Base-by-base conservation (phyloP, 2,329 filamentous ascomycete genomes). In the Orbilia quercus region DNA sequence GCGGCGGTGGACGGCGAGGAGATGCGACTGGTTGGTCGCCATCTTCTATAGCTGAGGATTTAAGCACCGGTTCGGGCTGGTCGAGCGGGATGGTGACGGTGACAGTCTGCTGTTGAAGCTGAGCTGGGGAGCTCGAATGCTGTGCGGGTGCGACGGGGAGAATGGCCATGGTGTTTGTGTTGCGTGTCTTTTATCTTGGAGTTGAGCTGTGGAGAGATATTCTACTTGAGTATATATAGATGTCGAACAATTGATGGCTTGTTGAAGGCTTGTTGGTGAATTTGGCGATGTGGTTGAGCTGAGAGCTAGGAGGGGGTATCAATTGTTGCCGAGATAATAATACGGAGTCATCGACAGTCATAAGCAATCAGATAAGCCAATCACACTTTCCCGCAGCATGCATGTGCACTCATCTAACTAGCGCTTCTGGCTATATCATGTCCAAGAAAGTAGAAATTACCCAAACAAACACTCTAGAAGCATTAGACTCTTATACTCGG, bases 71-170 rank as follows among this genome's bases (percentile, higher is more conserved):
- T n/a, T 60, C 57, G 14, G 70, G 63, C 23, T 66, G 57, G 44
- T 74, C 70, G 20, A 74, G 70, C 3, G 70, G 48, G 55, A 74
- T 62, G 23, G 70, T 67, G 22, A 74, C 28, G 12, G 59, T n/a
- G n/a, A n/a, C n/a, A n/a, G n/a, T n/a, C n/a, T n/a, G n/a, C n/a
- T n/a, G 70, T 31, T 25, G 28, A n/a, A n/a, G n/a, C 34, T 50
- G 60, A 5, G 38, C 28, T 2, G 42, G 42, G 3, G 65, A 34
- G 57, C 54, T 63, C 2, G 59, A 64, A 6, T 45, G 64, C 36
- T 72, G 59, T 36, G 59, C 53, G n/a, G 51, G 50, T n/a, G 36
- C n/a, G 58, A 45, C 54, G 22, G 67, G 67, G 38, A 72, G 59
- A 59, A 72, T 9, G 22, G 67, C 67, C 67, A 72, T 72, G 9